phyloP scores from a whole-genome alignment of 2,329 filamentous ascomycete genomes.

The Juglanconis juglandina region DNA sequence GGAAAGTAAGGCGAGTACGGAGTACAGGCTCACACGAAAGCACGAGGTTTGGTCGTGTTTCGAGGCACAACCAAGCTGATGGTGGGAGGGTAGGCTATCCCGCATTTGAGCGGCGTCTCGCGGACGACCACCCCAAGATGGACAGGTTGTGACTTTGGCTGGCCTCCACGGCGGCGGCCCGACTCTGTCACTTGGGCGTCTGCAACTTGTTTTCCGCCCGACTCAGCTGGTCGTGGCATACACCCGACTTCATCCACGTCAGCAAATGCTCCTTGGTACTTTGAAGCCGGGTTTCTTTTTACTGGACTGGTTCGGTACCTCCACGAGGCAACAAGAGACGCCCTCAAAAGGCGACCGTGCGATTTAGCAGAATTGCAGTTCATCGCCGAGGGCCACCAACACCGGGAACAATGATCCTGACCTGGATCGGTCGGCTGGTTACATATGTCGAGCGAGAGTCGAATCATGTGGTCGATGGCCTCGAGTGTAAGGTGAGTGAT shows the following conservation, averaged over 20 bases:
- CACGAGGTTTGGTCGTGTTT: slow-evolving; percentile 4
- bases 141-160: neutral
- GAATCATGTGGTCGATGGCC: neutral
- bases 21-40: neutral
- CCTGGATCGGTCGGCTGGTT: neutral
- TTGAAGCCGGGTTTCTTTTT: too few relatives aligned
- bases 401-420: neutral
- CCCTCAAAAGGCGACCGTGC: neutral
- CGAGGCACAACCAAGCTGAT: neutral
- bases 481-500: neutral
- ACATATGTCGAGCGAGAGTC: neutral
- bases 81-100: neutral
- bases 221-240: too few relatives aligned
- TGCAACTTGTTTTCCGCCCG: too few relatives aligned
- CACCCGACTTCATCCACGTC: too few relatives aligned
- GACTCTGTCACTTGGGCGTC: neutral
- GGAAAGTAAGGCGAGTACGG: slow-evolving; percentile 4
- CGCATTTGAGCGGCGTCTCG: neutral
- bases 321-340: too few relatives aligned
- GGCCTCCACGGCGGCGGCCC: neutral
- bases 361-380: neutral
- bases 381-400: neutral
- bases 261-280: too few relatives aligned
- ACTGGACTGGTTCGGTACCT: too few relatives aligned
- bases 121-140: neutral